Evolutionary conservation across 2,329 filamentous ascomycete species (phyloP).

Genomic region (Torrubiella hemipterigena): DNA sequence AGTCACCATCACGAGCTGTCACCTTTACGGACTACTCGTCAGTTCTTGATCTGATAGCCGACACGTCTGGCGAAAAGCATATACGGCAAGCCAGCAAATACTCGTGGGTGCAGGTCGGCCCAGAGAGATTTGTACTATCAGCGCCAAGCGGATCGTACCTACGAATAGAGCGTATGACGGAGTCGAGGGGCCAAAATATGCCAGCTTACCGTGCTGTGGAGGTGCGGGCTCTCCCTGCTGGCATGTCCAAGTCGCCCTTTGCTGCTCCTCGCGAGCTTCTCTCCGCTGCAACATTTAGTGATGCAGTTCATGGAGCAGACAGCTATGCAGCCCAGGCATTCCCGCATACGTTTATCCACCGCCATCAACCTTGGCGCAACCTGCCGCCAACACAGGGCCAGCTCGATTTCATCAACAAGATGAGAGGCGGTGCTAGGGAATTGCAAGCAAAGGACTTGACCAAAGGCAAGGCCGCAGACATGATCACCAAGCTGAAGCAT

Average conservation of each 20-base stretch:
- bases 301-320: constrained; percentile 76
- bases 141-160: constrained; percentile 52
- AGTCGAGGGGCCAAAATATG: constrained; percentile 3
- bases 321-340: constrained; percentile 61
- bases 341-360: constrained; percentile 53
- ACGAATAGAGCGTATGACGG: constrained; percentile 31
- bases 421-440: constrained; percentile 39
- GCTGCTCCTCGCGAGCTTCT: constrained; percentile 59
- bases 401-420: constrained; percentile 57
- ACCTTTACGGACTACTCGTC: constrained; percentile 86
- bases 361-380: constrained; percentile 58
- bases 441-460: constrained; percentile 47
- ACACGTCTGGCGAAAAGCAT: constrained; percentile 65
- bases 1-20: constrained; percentile 30
- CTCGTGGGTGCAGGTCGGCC: constrained; percentile 73
- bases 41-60: constrained; percentile 79
- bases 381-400: constrained; percentile 52
- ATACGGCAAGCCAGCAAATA: constrained; percentile 65
- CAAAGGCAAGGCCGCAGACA: constrained; percentile 73
- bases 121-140: constrained; percentile 58
- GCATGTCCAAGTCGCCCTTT: constrained; percentile 44
- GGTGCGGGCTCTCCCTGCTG: constrained; percentile 32
- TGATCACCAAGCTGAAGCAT: constrained; percentile 86
- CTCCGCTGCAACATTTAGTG: constrained; percentile 50
- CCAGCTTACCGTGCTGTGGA: constrained; percentile 32